Evolutionary conservation across 306 rosid species (phyloP), one percentile per base, ranked within the genome.

Genomic region (Cucumis hystrix): DNA sequence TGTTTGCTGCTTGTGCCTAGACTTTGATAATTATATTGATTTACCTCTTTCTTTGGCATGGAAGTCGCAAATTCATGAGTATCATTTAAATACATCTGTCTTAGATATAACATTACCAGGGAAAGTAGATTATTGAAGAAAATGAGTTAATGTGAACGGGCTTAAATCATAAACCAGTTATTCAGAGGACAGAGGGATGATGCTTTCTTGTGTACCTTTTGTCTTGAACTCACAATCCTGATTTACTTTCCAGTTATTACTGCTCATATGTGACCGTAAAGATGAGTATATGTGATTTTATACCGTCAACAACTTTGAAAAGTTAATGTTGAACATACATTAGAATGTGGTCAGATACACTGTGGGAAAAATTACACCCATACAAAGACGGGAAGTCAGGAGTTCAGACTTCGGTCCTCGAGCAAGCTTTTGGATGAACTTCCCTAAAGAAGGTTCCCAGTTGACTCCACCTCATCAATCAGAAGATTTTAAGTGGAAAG

Each of bases 401-500:
- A 77, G 85, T 79, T 89, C 97, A 7, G 99, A 95, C 82, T 95
- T 95, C 70, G 97, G 99, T 76, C 96, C 98, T 67, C 88, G 89
- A 76, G 99, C 99, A 77, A 95, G 99, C 87, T 95, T 95, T 87
- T 95, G 99, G 99, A 95, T 92, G 99, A 92, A 83, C 81, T 95
- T 95, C 87, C 99, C 99, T 11, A 92, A 79, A 86, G 93, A 89
- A 82, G 99, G 99, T 75, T 95, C 99, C 55, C 97, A 92, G 51
- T 78, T 95, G 89, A 95, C 99, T 71, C 99, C 97, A 28, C 73
- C 97, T 83, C 99, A 95, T 84, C 99, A 89, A 57, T 95, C 99
- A 6, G 99, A 92, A 72, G 97, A 88, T 86, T 95, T 95, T 82
- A 95, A 91, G 83, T 95, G 99, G 99, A 95, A 95, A 80, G 99